Percentiles rank a stretch among this genome's conserved stretches.
These are phyloP conservation scores for Arachnomyces sp. DNA, from an alignment of 2,329 filamentous ascomycete genomes.

Conservation along the genomic window DNA sequence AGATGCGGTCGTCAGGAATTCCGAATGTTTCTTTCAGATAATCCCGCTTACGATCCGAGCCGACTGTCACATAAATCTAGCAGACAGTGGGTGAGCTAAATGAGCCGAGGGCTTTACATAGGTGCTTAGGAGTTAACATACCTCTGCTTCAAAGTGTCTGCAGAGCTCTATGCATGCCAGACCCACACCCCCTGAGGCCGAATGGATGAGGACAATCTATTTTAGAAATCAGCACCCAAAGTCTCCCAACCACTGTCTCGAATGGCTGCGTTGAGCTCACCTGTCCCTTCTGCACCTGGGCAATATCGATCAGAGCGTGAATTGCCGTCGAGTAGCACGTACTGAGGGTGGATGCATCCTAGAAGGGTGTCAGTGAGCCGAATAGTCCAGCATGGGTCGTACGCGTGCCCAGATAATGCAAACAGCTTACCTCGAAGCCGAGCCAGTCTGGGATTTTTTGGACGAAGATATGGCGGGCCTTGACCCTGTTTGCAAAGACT, in stretches of 20 bases:
- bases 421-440: no score
- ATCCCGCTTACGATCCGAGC: constrained; percentile 15
- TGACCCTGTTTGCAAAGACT: constrained; percentile 8
- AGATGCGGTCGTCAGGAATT: constrained; percentile 18
- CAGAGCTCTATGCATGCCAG: constrained; percentile 17
- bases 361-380: no score
- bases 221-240: no score
- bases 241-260: constrained; percentile 9
- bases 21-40: constrained; percentile 12
- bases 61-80: constrained; percentile 14
- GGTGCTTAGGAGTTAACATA: neutral
- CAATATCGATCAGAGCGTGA: constrained; percentile 17
- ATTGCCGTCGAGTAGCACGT: constrained; percentile 18
- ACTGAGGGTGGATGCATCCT: constrained; percentile 22
- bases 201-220: constrained; percentile 17
- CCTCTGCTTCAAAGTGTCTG: constrained; percentile 6
- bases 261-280: constrained; percentile 18
- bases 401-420: no score
- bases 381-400: no score
- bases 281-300: constrained; percentile 10
- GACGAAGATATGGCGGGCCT: constrained; percentile 8
- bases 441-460: constrained; percentile 22
- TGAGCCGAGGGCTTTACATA: no score
- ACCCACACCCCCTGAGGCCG: constrained; percentile 15
- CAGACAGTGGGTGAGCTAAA: neutral